Evolutionary conservation across 805 yeast species (phyloP), one percentile per base, ranked within the genome.

Genomic region (Phaffomyces thermotolerans): DNA sequence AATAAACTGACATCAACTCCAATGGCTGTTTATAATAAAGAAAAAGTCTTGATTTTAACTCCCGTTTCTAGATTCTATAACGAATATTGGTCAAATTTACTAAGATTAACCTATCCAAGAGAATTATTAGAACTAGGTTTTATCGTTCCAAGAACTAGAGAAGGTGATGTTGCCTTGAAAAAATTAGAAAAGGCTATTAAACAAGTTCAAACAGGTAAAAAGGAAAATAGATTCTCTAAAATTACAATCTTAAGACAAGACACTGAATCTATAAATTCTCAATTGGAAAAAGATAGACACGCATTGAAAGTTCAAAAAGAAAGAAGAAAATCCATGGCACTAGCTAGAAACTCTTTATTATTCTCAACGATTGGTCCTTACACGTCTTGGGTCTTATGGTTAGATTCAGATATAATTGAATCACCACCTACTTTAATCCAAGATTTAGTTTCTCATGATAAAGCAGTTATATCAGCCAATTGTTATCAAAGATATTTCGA

Each of bases 321-420:
- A 56, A 78, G 99, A 62, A 78, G 99, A 53, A 64, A 84, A 6
- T 79, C 81, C 57, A 91, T 93, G 98, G 95, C 97, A 3, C 69
- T 88, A 51, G 96, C 98, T 4, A 75, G 99, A 61, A 93, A 93
- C 69, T 89, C 96, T 34, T 69, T 93, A 45, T 71, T 93, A 39
- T 88, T 89, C 66, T 84, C 97, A 9, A 79, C 97, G 2, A 68
- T 93, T 38, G 84, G 89, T 4, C 95, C 97, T 18, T 77, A 84
- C 53, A 89, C 95, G 3, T 79, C 95, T 20, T 93, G 99, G 99
- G 84, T 91, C 17, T 68, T 93, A 41, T 93, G 99, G 99, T 69
- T 93, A 52, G 99, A 93, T 64, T 82, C 95, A 3, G 99, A 93
- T 65, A 82, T 93, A 36, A 75, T 90, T 30, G 99, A 93, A 65